Percentiles rank a stretch among this genome's conserved stretches.
Evolutionary conservation across 2,329 filamentous ascomycete species (phyloP).

Genomic region (Triangularia setosa): DNA sequence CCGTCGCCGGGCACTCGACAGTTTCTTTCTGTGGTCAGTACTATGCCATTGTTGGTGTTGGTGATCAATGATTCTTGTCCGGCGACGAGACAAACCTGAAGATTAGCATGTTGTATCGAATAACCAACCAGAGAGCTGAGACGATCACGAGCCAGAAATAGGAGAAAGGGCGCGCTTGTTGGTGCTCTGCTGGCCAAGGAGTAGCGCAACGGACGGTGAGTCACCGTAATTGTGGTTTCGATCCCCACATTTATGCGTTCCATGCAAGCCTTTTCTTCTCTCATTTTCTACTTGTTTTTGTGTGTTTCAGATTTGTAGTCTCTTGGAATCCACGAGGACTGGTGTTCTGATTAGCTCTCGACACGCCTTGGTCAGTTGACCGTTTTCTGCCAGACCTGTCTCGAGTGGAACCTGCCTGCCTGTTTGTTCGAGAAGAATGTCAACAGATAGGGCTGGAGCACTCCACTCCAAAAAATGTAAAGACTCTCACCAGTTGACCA

Average conservation of each 20-base stretch:
- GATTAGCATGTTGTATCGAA: background rate
- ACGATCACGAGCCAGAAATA: background rate
- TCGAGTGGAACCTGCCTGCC: background rate
- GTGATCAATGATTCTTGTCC: too few relatives aligned
- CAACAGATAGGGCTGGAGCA: background rate
- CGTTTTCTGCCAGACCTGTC: background rate
- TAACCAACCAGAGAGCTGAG: background rate
- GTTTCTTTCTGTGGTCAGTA: background rate
- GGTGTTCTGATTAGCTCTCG: background rate
- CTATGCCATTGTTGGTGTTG: background rate
- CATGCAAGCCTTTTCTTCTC: background rate
- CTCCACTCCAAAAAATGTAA: background rate
- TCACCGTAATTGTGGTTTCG: slow-evolving; percentile 10
- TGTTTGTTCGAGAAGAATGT: background rate
- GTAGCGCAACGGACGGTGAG: slow-evolving; percentile 12
- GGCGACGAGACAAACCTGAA: background rate
- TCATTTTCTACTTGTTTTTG: background rate
- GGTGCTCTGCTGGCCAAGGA: slow-evolving; percentile 12
- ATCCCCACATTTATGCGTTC: slow-evolving; percentile 5
- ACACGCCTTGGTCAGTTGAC: background rate
- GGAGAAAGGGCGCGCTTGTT: background rate
- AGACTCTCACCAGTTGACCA: background rate
- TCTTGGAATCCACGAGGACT: background rate
- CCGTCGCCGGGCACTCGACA: background rate
- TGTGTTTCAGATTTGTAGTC: background rate